phyloP scores from a whole-genome alignment of 441 rosid species.

The Populus trichocarpa region DNA sequence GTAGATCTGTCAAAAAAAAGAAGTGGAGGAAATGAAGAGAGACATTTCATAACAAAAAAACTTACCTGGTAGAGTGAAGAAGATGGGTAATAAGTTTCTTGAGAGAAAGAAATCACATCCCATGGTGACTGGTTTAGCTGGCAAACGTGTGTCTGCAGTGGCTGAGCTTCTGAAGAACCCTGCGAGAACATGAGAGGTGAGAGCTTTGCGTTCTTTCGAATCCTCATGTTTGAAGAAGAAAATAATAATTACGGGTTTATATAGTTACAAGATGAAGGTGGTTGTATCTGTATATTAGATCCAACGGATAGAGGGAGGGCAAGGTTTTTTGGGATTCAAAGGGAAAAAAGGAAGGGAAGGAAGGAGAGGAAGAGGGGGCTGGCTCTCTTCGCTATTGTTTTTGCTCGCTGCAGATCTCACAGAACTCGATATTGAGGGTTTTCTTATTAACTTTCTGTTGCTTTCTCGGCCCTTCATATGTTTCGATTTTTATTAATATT shows the following conservation, averaged over 20 bases:
- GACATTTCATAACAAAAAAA: neutral
- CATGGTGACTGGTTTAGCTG: constrained; percentile 96
- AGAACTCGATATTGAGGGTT: constrained; percentile 56
- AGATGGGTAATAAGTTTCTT: constrained; percentile 18
- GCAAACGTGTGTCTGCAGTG: constrained; percentile 53
- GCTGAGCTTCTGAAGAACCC: constrained; percentile 43
- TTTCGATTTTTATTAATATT: constrained; percentile 27
- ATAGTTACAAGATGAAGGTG: neutral
- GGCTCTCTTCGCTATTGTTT: neutral
- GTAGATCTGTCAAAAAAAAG: constrained; percentile 32
- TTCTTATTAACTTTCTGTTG: constrained; percentile 47
- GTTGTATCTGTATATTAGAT: constrained; percentile 7
- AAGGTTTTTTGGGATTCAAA: neutral
- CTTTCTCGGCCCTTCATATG: constrained; percentile 61
- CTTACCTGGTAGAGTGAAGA: constrained; percentile 33
- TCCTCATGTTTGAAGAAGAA: constrained; percentile 58
- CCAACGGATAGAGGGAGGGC: constrained; percentile 8
- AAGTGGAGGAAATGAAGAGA: constrained; percentile 6
- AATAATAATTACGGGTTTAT: neutral
- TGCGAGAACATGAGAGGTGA: constrained; percentile 38
- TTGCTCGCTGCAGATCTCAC: constrained; percentile 61
- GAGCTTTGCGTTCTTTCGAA: constrained; percentile 80
- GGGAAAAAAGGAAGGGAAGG: neutral
- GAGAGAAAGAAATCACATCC: constrained; percentile 76
- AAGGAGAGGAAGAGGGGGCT: neutral